Evolutionary conservation across 768 basidiomycete species (phyloP).

Genomic region (Suillus weaverae): DNA sequence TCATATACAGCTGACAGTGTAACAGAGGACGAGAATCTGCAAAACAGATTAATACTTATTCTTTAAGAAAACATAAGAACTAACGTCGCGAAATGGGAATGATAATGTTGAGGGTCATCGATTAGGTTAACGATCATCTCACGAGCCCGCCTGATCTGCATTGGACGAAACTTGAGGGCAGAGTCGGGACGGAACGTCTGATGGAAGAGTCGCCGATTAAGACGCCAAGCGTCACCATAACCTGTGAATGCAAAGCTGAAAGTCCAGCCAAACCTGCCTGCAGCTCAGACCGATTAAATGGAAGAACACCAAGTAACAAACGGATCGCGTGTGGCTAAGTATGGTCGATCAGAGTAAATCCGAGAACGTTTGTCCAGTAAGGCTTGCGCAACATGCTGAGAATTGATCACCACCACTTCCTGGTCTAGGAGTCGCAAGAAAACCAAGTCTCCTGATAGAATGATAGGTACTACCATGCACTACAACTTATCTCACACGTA

Average conservation of each 20-base stretch:
- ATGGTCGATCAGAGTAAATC: conserved; percentile 10
- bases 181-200: conserved; percentile 38
- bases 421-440: conserved; percentile 1
- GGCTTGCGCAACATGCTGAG: background rate
- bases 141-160: conserved; percentile 25
- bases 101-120: conserved; percentile 30
- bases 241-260: conserved; percentile 2
- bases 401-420: conserved; percentile 2
- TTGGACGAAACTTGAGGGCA: conserved; percentile 22
- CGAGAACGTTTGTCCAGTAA: conserved; percentile 9
- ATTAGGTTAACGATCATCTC: conserved; percentile 29
- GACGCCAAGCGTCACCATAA: conserved; percentile 17
- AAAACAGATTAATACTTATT: background rate
- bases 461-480: background rate
- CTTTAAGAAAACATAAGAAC: background rate
- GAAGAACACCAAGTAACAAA: background rate
- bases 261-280: conserved; percentile 7
- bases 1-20: conserved; percentile 4
- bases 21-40: conserved; percentile 4
- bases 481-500: conserved; percentile 1
- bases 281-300: background rate
- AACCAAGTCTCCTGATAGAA: conserved; percentile 2
- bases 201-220: conserved; percentile 36
- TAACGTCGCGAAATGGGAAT: conserved; percentile 18
- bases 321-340: background rate